phyloP scores from a whole-genome alignment of 129 eudicot genomes.

The Erigeron canadensis region DNA sequence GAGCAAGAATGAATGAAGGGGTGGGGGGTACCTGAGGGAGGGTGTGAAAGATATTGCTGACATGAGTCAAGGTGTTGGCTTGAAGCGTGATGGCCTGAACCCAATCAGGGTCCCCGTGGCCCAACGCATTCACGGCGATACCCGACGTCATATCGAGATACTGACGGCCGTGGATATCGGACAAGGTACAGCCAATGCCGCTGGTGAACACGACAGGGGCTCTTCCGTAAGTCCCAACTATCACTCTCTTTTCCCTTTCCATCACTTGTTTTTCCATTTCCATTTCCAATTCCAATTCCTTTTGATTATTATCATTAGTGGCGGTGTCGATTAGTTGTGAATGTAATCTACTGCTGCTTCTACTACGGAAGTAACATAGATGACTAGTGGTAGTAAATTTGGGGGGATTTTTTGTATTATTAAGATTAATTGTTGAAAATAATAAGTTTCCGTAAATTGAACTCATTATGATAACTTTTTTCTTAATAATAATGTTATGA shows the following conservation, averaged over 20 bases:
- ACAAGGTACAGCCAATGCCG: constrained; percentile 82
- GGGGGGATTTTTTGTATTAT: no score
- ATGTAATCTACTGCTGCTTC: no score
- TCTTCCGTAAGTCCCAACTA: constrained; percentile 83
- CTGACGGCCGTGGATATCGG: constrained; percentile 70
- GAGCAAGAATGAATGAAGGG: no score
- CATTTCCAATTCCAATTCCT: constrained; percentile 14
- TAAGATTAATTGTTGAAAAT: no score
- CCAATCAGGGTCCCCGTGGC: constrained; percentile 92
- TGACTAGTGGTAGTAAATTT: no score
- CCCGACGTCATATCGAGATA: constrained; percentile 84
- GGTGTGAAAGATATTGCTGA: constrained; percentile 63
- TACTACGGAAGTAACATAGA: no score
- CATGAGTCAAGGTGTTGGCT: constrained; percentile 56
- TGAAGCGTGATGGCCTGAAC: constrained; percentile 53
- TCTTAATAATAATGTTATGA: no score
- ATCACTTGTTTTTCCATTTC: no score
- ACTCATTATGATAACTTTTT: no score
- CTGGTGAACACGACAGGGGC: constrained; percentile 63
- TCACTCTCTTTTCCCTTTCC: constrained; percentile 47
- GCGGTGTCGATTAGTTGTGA: no score
- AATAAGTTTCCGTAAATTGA: no score
- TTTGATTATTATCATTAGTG: no score
- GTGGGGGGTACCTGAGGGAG: constrained; percentile 89
- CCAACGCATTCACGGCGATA: constrained; percentile 89